These are phyloP conservation scores for Penicillium paradoxum DNA, from an alignment of 495 filamentous ascomycete genomes.

Conservation along the genomic window DNA sequence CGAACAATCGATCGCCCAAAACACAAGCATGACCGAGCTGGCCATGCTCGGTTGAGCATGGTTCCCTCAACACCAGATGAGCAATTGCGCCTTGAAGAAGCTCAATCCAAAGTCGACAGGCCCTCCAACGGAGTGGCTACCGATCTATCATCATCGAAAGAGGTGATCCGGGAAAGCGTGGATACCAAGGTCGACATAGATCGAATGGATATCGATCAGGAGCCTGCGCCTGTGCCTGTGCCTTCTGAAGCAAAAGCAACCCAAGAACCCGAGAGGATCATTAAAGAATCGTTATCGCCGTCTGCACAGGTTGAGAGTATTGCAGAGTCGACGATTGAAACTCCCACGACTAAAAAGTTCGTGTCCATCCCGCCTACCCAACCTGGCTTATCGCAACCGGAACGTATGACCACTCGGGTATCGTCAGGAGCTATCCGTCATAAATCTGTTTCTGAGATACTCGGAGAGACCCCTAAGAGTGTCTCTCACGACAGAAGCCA, in stretches of 20 bases:
- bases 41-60: conserved; percentile 18
- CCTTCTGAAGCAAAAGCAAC: conserved; percentile 10
- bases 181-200: conserved; percentile 15
- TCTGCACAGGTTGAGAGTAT: conserved; percentile 9
- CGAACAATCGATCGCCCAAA: conserved; percentile 20
- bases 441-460: conserved; percentile 69
- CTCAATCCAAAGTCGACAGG: conserved; percentile 35
- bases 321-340: conserved; percentile 11
- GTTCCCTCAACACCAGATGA: conserved; percentile 46
- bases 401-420: conserved; percentile 59
- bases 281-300: conserved; percentile 14
- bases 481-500: conserved; percentile 30
- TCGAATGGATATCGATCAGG: conserved; percentile 21
- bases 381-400: conserved; percentile 32
- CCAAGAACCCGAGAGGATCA: conserved; percentile 6
- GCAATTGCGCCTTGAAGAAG: conserved; percentile 47
- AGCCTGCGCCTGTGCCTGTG: conserved; percentile 3
- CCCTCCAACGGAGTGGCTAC: conserved; percentile 13
- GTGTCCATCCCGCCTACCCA: conserved; percentile 19
- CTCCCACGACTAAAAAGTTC: conserved; percentile 7
- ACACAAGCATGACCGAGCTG: conserved; percentile 21
- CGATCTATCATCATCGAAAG: conserved; percentile 14
- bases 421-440: conserved; percentile 64
- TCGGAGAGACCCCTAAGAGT: conserved; percentile 56
- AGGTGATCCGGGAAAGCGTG: conserved; percentile 27